Percentiles rank a stretch among this genome's conserved stretches.
phyloP scores from a whole-genome alignment of 2,329 filamentous ascomycete genomes.

The Alternaria gaisen region DNA sequence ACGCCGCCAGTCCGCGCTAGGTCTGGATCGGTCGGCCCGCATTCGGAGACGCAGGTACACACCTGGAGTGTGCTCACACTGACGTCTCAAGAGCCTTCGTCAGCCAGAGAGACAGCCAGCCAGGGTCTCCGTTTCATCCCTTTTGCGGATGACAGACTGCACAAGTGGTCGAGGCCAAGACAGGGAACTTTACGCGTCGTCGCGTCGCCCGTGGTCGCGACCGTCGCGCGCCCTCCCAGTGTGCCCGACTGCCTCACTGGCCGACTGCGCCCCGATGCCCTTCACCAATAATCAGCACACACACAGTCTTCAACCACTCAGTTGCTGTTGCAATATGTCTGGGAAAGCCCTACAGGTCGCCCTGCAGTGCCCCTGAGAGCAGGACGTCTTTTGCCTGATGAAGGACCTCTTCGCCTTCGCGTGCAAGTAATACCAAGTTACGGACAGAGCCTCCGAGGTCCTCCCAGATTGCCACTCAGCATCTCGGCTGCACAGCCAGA shows the following conservation, averaged over 20 bases:
- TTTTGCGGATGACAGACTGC: conserved; percentile 18
- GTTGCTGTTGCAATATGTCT: conserved; percentile 1
- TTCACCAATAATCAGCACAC: conserved; percentile 4
- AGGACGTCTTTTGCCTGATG: conserved; percentile 11
- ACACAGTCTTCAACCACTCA: neutral
- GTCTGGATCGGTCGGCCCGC: conserved; percentile 13
- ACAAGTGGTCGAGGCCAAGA: conserved; percentile 18
- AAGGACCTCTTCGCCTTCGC: conserved; percentile 2
- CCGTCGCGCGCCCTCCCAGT: conserved; percentile 15
- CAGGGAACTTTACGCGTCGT: conserved; percentile 21
- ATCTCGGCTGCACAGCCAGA: conserved; percentile 4
- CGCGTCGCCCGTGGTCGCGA: conserved; percentile 7
- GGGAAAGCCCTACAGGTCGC: conserved; percentile 27
- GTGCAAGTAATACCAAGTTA: neutral
- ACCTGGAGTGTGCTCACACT: conserved; percentile 13
- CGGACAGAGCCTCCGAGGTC: conserved; percentile 3
- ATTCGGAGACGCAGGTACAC: conserved; percentile 40
- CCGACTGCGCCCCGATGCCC: conserved; percentile 31
- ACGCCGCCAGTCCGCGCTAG: conserved; percentile 18
- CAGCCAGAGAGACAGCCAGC: conserved; percentile 26
- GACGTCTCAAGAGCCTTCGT: conserved; percentile 20
- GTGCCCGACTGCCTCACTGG: neutral
- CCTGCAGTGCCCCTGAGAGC: conserved; percentile 17
- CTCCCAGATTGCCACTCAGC: conserved; percentile 8
- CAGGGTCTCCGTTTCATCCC: conserved; percentile 34